These are phyloP conservation scores for Murraya koenigii DNA, from an alignment of 345 rosid species.

Conservation along the genomic window DNA sequence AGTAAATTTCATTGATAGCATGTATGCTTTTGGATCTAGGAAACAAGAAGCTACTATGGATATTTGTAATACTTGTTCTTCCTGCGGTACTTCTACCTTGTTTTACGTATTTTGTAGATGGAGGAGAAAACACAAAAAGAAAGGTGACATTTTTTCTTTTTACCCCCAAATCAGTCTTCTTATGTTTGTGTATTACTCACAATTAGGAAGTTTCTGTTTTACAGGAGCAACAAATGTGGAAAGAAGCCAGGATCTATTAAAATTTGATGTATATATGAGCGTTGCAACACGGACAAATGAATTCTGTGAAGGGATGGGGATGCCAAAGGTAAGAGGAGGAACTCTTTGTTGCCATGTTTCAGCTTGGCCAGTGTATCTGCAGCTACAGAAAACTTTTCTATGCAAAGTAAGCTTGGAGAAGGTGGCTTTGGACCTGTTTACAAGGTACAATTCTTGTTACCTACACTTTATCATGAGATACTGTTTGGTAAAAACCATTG, in stretches of 20 bases:
- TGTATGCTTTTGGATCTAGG: not conserved
- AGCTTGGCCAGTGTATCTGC: constrained; percentile 22
- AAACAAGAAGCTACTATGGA: not conserved
- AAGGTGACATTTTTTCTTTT: not conserved
- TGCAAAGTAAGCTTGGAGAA: constrained; percentile 30
- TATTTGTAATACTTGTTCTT: constrained; percentile 1
- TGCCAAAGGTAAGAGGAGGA: not conserved
- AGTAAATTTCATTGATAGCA: not conserved
- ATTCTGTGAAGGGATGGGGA: not conserved
- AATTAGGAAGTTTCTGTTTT: not conserved
- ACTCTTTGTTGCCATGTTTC: constrained; percentile 18
- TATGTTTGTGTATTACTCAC: not conserved
- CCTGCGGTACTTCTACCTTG: not conserved
- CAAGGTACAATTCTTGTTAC: not conserved
- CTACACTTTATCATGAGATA: not conserved
- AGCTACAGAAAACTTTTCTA: constrained; percentile 28
- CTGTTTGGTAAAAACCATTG: not conserved
- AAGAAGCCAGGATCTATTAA: constrained; percentile 15
- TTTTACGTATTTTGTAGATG: not conserved
- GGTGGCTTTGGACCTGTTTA: constrained; percentile 43
- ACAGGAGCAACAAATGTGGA: not conserved
- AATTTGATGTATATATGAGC: constrained; percentile 18
- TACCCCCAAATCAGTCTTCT: not conserved
- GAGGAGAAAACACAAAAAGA: constrained; percentile 7
- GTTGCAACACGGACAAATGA: not conserved